These are phyloP conservation scores for Phytopythium litorale DNA, from an alignment of 352 stramenopile genomes.

Conservation along the genomic window DNA sequence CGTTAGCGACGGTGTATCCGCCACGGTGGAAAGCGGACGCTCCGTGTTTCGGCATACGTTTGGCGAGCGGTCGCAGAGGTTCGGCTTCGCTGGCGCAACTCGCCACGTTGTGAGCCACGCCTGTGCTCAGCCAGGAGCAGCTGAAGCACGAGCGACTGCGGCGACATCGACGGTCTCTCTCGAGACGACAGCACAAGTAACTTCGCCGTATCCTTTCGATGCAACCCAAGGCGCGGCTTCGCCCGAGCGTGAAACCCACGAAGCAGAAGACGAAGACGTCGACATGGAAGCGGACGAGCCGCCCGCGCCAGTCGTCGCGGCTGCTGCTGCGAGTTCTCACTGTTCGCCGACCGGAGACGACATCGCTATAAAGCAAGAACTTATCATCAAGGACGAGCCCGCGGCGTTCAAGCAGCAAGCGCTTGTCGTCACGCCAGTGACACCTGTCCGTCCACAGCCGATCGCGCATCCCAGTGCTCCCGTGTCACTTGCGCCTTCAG, in stretches of 20 bases:
- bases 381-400: slow-evolving; percentile 11
- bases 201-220: background rate
- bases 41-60: slow-evolving; percentile 56
- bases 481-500: background rate
- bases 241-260: background rate
- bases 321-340: background rate
- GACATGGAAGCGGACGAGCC: slow-evolving; percentile 18
- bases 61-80: slow-evolving; percentile 43
- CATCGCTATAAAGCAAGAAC: slow-evolving; percentile 15
- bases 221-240: background rate
- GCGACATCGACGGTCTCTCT: background rate
- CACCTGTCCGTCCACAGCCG: slow-evolving; percentile 3
- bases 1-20: slow-evolving; percentile 23
- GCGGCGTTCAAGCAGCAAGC: background rate
- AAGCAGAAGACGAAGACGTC: slow-evolving; percentile 18
- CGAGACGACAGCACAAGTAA: no score
- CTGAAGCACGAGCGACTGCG: background rate
- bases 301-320: background rate
- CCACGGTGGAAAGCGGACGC: slow-evolving; percentile 33
- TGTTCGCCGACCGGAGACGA: slow-evolving; percentile 4
- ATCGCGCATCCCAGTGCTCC: background rate
- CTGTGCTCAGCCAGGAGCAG: background rate
- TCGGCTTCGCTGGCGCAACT: slow-evolving; percentile 29
- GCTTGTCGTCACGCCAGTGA: background rate
- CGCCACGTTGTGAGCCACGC: background rate